Percentiles rank a stretch among this genome's conserved stretches.
Evolutionary conservation across 2,329 filamentous ascomycete species (phyloP).

Genomic region (Amauroascus verrucosus): DNA sequence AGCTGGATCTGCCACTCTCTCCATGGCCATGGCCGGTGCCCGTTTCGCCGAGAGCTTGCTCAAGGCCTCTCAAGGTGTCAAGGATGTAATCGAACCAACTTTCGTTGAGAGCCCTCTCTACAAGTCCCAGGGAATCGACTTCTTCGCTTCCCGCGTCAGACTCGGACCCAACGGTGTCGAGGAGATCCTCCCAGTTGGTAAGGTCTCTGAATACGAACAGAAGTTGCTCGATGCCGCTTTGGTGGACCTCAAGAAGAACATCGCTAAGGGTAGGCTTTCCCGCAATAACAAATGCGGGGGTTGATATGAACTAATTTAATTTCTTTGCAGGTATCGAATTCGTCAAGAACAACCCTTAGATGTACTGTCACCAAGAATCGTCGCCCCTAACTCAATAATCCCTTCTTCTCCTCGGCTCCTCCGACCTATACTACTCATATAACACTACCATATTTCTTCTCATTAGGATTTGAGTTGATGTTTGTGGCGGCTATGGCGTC

Average conservation of each 20-base stretch:
- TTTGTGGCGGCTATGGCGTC: slow-evolving; percentile 3
- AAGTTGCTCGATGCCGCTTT: slow-evolving; percentile 79
- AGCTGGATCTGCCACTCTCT: slow-evolving; percentile 91
- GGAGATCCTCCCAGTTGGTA: slow-evolving; percentile 81
- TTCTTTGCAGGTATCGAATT: slow-evolving; percentile 45
- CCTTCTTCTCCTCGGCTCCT: not conserved
- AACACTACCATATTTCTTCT: slow-evolving; percentile 1
- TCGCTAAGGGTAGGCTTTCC: slow-evolving; percentile 64
- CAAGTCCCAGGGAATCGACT: slow-evolving; percentile 96
- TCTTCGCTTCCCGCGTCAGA: slow-evolving; percentile 93
- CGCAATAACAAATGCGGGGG: not conserved
- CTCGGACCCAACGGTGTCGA: slow-evolving; percentile 93
- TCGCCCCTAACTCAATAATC: not conserved
- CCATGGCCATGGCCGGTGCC: slow-evolving; percentile 94
- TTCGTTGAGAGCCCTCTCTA: slow-evolving; percentile 95
- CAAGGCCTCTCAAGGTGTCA: slow-evolving; percentile 84
- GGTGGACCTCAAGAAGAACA: slow-evolving; percentile 62
- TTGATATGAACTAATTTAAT: not conserved
- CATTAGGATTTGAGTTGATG: slow-evolving; percentile 3
- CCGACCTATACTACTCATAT: slow-evolving; percentile 3
- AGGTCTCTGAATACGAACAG: slow-evolving; percentile 76
- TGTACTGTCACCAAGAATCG: slow-evolving; percentile 4
- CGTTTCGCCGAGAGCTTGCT: slow-evolving; percentile 82
- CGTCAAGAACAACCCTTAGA: slow-evolving; percentile 48
- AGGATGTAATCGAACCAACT: slow-evolving; percentile 88